A percentile compares a stretch with the other conserved stretches of the same genome.
These are phyloP conservation scores for Candida neerlandica DNA, from an alignment of 1,139 yeast species.

Conservation along the genomic window DNA sequence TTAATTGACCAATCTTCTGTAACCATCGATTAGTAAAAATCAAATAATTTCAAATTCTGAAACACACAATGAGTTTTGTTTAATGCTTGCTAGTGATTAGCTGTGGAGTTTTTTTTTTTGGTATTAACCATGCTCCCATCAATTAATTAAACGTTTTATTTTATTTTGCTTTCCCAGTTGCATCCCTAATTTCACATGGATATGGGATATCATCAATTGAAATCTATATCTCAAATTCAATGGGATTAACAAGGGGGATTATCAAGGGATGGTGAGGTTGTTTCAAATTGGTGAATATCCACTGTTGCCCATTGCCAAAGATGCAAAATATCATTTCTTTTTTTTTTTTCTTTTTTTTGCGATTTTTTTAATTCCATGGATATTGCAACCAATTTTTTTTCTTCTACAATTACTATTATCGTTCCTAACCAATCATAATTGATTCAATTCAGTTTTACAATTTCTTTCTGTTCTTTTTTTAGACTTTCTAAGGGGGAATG, in stretches of 20 bases:
- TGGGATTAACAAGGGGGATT: slow-evolving; percentile 3
- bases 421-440: background rate
- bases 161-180: too few relatives aligned
- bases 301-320: background rate
- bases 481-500: too few relatives aligned
- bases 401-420: background rate
- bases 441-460: background rate
- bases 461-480: background rate
- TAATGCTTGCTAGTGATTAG: background rate
- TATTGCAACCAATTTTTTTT: background rate
- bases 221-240: background rate
- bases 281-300: background rate
- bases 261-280: background rate
- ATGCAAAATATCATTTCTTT: background rate
- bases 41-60: background rate
- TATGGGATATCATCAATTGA: background rate
- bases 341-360: background rate
- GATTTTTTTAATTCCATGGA: background rate
- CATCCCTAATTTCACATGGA: background rate
- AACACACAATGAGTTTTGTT: background rate
- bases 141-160: too few relatives aligned
- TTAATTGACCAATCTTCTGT: background rate
- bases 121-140: too few relatives aligned
- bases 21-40: background rate
- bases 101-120: too few relatives aligned